A percentile compares a stretch with the other conserved stretches of the same genome.
These are phyloP conservation scores for Blumeria hordei DNA, from an alignment of 2,329 filamentous ascomycete species.

Conservation along the genomic window DNA sequence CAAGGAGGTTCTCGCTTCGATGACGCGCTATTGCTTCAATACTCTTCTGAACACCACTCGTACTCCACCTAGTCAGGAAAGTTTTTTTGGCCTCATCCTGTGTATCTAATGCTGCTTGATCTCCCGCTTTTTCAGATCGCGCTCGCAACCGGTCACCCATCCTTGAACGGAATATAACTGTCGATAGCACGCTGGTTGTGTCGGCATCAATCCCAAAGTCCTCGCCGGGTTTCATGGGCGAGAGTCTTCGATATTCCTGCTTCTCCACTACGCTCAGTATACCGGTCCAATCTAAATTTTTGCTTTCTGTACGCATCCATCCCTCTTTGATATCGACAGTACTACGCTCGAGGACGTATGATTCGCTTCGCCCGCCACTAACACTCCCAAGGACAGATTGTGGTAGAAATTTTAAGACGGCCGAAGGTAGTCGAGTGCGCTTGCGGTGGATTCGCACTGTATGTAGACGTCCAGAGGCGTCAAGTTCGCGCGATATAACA, in stretches of 20 bases:
- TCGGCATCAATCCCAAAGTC: slow-evolving; percentile 10
- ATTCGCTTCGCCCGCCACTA: slow-evolving; percentile 39
- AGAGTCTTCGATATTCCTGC: slow-evolving; percentile 33
- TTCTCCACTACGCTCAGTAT: slow-evolving; percentile 57
- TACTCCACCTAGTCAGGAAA: slow-evolving; percentile 33
- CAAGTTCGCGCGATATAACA: slow-evolving; percentile 51
- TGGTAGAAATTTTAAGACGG: slow-evolving; percentile 53
- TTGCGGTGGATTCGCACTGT: slow-evolving; percentile 65
- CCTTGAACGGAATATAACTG: slow-evolving; percentile 46
- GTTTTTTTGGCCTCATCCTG: slow-evolving; percentile 24
- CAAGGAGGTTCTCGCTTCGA: slow-evolving; percentile 53
- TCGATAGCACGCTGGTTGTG: slow-evolving; percentile 46
- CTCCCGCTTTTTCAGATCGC: slow-evolving; percentile 16
- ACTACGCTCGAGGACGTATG: slow-evolving; percentile 59
- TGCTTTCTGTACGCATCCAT: slow-evolving; percentile 62
- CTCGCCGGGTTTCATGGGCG: slow-evolving; percentile 8
- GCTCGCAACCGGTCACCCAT: slow-evolving; percentile 36
- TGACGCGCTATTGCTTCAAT: slow-evolving; percentile 59
- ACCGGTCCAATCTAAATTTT: slow-evolving; percentile 62
- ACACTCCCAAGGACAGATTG: slow-evolving; percentile 26
- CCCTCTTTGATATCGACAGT: slow-evolving; percentile 57
- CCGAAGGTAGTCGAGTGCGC: slow-evolving; percentile 51
- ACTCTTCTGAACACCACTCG: slow-evolving; percentile 48
- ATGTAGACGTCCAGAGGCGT: slow-evolving; percentile 50
- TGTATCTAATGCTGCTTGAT: slow-evolving; percentile 17